A percentile compares a stretch with the other conserved stretches of the same genome.
Conservation (phyloP, 2,329 filamentous ascomycete species). For the Fusarium fujikuroi region DNA sequence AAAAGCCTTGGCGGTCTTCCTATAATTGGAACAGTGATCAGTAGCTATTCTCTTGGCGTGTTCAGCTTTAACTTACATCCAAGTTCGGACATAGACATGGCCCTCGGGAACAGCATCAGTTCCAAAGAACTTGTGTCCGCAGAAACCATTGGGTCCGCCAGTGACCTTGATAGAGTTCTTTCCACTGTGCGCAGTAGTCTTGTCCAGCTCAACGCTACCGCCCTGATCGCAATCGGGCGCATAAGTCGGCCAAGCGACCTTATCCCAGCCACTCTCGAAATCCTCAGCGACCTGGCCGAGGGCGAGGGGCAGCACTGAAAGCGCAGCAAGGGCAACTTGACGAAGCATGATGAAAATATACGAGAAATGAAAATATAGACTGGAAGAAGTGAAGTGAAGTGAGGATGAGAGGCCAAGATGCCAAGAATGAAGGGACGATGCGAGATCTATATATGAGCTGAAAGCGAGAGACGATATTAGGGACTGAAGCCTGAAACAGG, state of each 20-base stretch:
- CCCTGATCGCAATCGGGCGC: slow-evolving; percentile 70
- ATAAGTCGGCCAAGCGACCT: slow-evolving; percentile 67
- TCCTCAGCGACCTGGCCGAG: slow-evolving; percentile 64
- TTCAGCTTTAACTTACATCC: slow-evolving; percentile 57
- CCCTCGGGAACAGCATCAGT: slow-evolving; percentile 66
- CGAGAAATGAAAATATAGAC: background rate
- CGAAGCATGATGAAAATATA: slow-evolving; percentile 41
- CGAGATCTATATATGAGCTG: slow-evolving; percentile 15
- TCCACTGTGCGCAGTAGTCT: slow-evolving; percentile 64
- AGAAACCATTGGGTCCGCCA: slow-evolving; percentile 62
- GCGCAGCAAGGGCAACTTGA: slow-evolving; percentile 56
- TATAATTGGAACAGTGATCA: slow-evolving; percentile 40
- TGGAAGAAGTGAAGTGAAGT: slow-evolving; percentile 5
- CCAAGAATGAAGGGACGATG: background rate
- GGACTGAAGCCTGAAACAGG: slow-evolving; percentile 23
- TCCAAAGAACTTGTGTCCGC: slow-evolving; percentile 70
- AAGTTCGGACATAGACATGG: slow-evolving; percentile 67
- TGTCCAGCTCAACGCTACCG: slow-evolving; percentile 66
- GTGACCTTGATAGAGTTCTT: slow-evolving; percentile 65
- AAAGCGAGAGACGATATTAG: slow-evolving; percentile 4
- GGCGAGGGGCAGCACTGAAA: slow-evolving; percentile 59
- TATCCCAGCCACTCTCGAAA: slow-evolving; percentile 69
- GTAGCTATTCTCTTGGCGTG: background rate
- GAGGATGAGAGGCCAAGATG: slow-evolving; percentile 3
- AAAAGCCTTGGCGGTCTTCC: slow-evolving; percentile 66